These are phyloP conservation scores for Solanum sparsipilum DNA, from an alignment of 257 asterid species.

Conservation along the genomic window DNA sequence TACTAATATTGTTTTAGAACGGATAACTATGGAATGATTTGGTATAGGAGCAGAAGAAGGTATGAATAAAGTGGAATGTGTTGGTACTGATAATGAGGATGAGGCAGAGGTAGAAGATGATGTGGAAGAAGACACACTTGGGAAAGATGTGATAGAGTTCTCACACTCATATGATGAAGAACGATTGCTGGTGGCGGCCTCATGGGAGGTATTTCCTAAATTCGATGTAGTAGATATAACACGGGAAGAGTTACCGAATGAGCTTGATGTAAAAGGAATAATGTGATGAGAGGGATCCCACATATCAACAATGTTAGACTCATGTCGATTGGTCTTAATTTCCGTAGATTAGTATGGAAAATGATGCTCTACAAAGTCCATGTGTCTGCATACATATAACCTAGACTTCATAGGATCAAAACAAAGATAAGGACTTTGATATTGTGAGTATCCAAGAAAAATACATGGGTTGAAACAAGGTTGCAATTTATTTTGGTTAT, in stretches of 20 bases:
- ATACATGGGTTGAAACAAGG: neutral
- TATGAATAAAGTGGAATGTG: neutral
- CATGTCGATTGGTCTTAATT: neutral
- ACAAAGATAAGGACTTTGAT: too few relatives aligned
- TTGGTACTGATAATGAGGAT: neutral
- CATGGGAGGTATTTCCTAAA: neutral
- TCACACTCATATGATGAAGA: neutral
- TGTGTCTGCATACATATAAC: too few relatives aligned
- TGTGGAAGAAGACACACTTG: neutral
- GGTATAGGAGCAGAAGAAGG: neutral
- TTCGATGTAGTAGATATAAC: neutral
- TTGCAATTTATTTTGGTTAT: too few relatives aligned
- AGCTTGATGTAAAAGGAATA: neutral
- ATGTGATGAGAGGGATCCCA: neutral
- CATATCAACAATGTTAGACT: neutral
- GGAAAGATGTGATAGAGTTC: neutral
- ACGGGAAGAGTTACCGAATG: neutral
- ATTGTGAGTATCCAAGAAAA: too few relatives aligned
- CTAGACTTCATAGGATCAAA: too few relatives aligned
- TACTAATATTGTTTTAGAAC: neutral
- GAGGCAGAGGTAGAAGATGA: neutral
- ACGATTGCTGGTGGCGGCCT: neutral
- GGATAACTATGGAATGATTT: neutral
- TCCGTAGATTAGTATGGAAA: too few relatives aligned
- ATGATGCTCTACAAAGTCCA: too few relatives aligned